phyloP scores from a whole-genome alignment of 2,329 filamentous ascomycete genomes.

The Trichoderma sp. region DNA sequence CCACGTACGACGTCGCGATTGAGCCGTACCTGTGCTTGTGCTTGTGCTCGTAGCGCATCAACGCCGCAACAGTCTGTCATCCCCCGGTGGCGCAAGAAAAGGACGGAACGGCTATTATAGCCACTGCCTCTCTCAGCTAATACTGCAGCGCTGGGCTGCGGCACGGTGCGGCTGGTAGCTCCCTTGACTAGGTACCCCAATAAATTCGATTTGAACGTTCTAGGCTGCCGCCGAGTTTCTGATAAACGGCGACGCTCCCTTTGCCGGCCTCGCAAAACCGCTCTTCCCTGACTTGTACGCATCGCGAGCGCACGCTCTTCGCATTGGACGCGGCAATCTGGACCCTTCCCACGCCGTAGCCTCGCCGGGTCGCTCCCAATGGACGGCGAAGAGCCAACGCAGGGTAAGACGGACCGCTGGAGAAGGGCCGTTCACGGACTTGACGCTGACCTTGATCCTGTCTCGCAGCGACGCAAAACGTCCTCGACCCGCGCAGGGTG shows the following conservation, averaged over 20 bases:
- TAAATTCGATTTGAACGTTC: background rate
- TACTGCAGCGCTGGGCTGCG: background rate
- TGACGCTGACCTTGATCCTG: background rate
- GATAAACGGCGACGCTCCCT: background rate
- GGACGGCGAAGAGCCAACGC: slow-evolving; percentile 45
- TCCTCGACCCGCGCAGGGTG: slow-evolving; percentile 74
- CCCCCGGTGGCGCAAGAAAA: background rate
- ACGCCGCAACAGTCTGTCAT: background rate
- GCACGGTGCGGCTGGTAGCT: slow-evolving; percentile 6
- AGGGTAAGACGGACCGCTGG: slow-evolving; percentile 34
- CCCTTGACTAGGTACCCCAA: background rate
- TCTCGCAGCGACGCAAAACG: slow-evolving; percentile 32
- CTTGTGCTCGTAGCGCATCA: slow-evolving; percentile 1
- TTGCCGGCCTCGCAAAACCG: background rate
- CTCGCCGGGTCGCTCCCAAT: slow-evolving; percentile 37
- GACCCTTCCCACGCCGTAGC: slow-evolving; percentile 26
- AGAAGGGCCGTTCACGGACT: background rate
- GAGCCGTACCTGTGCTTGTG: background rate
- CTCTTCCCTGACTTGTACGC: background rate
- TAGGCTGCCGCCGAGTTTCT: background rate
- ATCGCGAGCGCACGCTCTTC: background rate
- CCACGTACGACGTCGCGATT: background rate
- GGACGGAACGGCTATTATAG: background rate
- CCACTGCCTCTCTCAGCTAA: background rate
- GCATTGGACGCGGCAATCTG: slow-evolving; percentile 19